Evolutionary conservation across 805 yeast species (phyloP).

Genomic region (Kluyveromyces starmeri): DNA sequence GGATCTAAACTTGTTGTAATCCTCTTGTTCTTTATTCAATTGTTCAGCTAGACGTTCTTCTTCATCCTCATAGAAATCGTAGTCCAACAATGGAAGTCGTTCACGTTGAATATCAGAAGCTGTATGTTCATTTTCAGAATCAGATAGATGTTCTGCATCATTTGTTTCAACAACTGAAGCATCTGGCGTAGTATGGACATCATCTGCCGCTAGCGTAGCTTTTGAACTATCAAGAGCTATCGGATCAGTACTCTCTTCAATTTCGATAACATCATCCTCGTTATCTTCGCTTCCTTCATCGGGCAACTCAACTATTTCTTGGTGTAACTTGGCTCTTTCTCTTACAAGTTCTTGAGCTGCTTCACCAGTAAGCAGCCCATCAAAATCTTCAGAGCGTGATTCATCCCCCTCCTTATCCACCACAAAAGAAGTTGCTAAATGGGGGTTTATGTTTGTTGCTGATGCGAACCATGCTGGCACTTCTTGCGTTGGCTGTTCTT

Average conservation of each 20-base stretch:
- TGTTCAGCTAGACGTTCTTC: slow-evolving; percentile 58
- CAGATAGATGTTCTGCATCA: neutral
- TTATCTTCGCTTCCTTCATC: slow-evolving; percentile 25
- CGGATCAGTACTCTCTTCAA: slow-evolving; percentile 11
- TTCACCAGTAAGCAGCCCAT: slow-evolving; percentile 15
- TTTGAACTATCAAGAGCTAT: too few species aligned
- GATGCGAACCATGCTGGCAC: slow-evolving; percentile 28
- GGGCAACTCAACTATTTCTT: slow-evolving; percentile 8
- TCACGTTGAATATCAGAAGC: neutral
- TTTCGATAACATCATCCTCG: slow-evolving; percentile 23
- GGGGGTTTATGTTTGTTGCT: slow-evolving; percentile 13
- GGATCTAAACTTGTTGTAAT: slow-evolving; percentile 54
- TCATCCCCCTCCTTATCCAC: slow-evolving; percentile 15
- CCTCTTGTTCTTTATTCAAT: slow-evolving; percentile 60
- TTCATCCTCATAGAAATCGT: slow-evolving; percentile 69
- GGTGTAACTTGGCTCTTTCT: slow-evolving; percentile 4
- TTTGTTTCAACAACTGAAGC: neutral
- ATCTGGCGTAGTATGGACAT: neutral
- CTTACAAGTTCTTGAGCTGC: slow-evolving; percentile 13
- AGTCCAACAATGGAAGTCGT: slow-evolving; percentile 34
- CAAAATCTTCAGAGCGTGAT: slow-evolving; percentile 13
- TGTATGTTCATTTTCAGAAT: neutral
- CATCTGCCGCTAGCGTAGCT: neutral
- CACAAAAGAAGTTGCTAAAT: slow-evolving; percentile 14
- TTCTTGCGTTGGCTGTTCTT: slow-evolving; percentile 13